These are phyloP conservation scores for Cystofilobasidium ferigula DNA, from an alignment of 768 basidiomycete species.

Conservation along the genomic window DNA sequence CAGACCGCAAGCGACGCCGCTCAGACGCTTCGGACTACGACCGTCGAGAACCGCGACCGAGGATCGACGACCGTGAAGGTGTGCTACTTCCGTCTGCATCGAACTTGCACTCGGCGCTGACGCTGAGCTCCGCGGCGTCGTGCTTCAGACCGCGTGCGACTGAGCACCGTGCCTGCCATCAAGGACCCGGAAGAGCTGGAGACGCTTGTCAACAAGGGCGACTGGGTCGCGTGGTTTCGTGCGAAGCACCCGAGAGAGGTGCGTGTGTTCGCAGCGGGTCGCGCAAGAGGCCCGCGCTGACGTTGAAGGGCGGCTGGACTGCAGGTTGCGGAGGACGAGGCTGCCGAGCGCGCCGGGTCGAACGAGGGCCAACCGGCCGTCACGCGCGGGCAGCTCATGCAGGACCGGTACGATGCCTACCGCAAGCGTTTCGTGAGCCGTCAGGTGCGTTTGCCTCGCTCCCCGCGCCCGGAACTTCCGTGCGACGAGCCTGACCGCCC, in stretches of 20 bases:
- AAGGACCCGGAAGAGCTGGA: conserved; percentile 49
- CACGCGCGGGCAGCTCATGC: conserved; percentile 70
- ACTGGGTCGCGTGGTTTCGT: conserved; percentile 45
- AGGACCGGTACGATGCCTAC: conserved; percentile 79
- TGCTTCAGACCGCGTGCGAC: conserved; percentile 53
- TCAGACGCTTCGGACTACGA: conserved; percentile 72
- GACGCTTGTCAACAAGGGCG: conserved; percentile 43
- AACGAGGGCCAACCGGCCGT: conserved; percentile 48
- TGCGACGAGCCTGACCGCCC: too few relatives aligned
- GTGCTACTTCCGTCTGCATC: neutral
- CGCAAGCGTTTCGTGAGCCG: conserved; percentile 77
- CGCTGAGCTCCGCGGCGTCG: conserved; percentile 24
- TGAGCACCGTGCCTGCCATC: conserved; percentile 54
- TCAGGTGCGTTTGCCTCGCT: conserved; percentile 54
- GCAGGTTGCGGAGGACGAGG: conserved; percentile 49
- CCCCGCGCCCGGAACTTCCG: too few relatives aligned
- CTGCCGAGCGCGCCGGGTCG: conserved; percentile 60
- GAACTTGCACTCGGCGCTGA: neutral
- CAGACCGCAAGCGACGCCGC: conserved; percentile 65
- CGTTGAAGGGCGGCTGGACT: too few relatives aligned
- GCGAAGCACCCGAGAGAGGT: conserved; percentile 33
- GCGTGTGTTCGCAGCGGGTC: too few relatives aligned
- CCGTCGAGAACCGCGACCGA: conserved; percentile 46
- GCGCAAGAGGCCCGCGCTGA: too few relatives aligned
- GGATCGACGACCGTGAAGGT: conserved; percentile 55